A percentile compares a stretch with the other conserved stretches of the same genome.
Conservation (phyloP, 345 rosid species). For the Populus simonii region DNA sequence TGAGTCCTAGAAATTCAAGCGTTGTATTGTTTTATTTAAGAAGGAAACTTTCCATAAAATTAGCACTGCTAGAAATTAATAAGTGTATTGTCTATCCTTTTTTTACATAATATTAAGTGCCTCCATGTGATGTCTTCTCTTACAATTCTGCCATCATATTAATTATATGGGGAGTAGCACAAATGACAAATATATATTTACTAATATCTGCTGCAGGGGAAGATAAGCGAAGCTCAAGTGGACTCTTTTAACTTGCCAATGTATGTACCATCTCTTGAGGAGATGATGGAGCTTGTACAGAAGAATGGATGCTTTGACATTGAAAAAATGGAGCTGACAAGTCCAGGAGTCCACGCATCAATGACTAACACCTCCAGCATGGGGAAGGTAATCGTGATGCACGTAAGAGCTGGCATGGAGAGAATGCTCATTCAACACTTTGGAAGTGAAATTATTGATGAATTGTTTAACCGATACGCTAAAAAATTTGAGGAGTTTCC, state of each 20-base stretch:
- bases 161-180: neutral
- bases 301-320: conserved; percentile 2
- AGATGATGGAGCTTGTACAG: neutral
- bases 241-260: conserved; percentile 13
- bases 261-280: neutral
- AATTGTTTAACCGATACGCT: conserved; percentile 23
- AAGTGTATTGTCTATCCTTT: too few relatives aligned
- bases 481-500: conserved; percentile 12
- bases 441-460: conserved; percentile 23
- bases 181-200: too few relatives aligned
- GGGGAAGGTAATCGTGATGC: neutral
- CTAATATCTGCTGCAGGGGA: neutral
- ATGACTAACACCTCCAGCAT: too few relatives aligned
- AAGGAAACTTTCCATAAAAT: too few relatives aligned
- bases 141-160: neutral
- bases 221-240: neutral
- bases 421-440: conserved; percentile 21
- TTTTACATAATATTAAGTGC: too few relatives aligned
- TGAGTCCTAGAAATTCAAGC: too few relatives aligned
- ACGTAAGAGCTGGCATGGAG: conserved; percentile 11
- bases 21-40: too few relatives aligned
- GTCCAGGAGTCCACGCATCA: too few relatives aligned
- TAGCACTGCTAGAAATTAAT: too few relatives aligned
- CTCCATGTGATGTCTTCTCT: neutral
- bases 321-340: conserved; percentile 4